Evolutionary conservation across 768 basidiomycete genomes (phyloP).

Genomic region (Russula vinacea): DNA sequence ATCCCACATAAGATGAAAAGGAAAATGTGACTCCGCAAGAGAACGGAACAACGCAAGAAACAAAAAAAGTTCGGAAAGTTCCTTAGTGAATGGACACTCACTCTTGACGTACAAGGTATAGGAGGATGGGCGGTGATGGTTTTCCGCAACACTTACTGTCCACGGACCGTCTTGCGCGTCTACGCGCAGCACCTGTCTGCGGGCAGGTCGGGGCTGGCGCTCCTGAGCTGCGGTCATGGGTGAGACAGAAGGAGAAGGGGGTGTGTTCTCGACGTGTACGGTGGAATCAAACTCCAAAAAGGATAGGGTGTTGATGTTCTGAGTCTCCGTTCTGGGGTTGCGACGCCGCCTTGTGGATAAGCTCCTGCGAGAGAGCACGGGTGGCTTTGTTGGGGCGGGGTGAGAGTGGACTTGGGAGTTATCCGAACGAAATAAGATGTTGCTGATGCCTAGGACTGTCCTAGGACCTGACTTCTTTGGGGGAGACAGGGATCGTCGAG

Average conservation of each 20-base stretch:
- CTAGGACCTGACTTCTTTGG: constrained; percentile 44
- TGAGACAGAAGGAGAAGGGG: constrained; percentile 25
- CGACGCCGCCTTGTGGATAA: constrained; percentile 39
- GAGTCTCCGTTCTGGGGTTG: constrained; percentile 38
- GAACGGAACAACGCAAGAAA: constrained; percentile 16
- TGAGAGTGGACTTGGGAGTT: constrained; percentile 33
- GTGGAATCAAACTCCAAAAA: constrained; percentile 43
- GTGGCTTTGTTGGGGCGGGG: constrained; percentile 34
- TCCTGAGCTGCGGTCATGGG: constrained; percentile 32
- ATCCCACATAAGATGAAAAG: constrained; percentile 27
- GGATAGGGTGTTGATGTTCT: constrained; percentile 44
- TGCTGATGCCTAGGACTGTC: constrained; percentile 47
- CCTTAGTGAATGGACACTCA: constrained; percentile 43
- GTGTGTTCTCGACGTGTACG: constrained; percentile 33
- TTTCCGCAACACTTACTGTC: constrained; percentile 86
- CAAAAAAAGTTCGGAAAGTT: constrained; percentile 16
- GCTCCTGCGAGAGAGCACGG: constrained; percentile 41
- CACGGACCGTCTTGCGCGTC: constrained; percentile 80
- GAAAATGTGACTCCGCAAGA: constrained; percentile 7
- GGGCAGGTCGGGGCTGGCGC: constrained; percentile 35
- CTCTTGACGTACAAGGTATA: constrained; percentile 90
- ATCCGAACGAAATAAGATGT: constrained; percentile 35
- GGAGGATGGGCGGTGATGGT: constrained; percentile 65
- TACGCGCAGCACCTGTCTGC: constrained; percentile 52
- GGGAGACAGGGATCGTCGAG: constrained; percentile 34